phyloP scores from a whole-genome alignment of 192 early-diverging fungal genomes.

The Podila clonocystis region DNA sequence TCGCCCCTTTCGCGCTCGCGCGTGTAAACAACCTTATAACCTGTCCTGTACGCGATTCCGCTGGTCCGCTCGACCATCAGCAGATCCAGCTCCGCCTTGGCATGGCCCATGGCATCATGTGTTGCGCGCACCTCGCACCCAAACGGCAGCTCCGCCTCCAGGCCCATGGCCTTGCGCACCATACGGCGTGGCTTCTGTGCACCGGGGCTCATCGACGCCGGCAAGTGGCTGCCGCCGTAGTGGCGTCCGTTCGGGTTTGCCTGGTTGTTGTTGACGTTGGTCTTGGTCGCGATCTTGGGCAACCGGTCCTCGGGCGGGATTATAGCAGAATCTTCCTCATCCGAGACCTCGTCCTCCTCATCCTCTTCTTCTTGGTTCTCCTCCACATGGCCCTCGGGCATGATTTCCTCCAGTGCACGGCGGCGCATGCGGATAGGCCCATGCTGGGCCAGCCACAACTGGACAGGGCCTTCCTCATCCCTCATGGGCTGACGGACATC shows the following conservation, averaged over 20 bases:
- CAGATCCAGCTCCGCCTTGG: slow-evolving; percentile 41
- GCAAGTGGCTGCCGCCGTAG: slow-evolving; percentile 48
- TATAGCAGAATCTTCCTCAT: background rate
- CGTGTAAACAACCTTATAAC: slow-evolving; percentile 44
- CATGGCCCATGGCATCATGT: slow-evolving; percentile 26
- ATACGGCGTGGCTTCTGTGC: slow-evolving; percentile 29
- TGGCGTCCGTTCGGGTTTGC: slow-evolving; percentile 33
- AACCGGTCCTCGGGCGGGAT: slow-evolving; percentile 26
- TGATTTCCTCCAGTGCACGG: slow-evolving; percentile 19
- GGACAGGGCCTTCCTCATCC: slow-evolving; percentile 46
- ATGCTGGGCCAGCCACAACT: slow-evolving; percentile 51
- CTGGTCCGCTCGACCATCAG: slow-evolving; percentile 42
- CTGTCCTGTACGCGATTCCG: slow-evolving; percentile 36
- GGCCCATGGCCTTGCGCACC: slow-evolving; percentile 25
- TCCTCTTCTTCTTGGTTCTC: background rate
- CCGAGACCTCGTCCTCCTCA: slow-evolving; percentile 2
- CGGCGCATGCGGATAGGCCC: slow-evolving; percentile 47
- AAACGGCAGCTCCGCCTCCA: slow-evolving; percentile 43
- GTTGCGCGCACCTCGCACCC: slow-evolving; percentile 37
- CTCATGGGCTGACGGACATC: slow-evolving; percentile 48
- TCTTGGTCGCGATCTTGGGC: slow-evolving; percentile 44
- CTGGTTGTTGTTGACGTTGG: slow-evolving; percentile 6
- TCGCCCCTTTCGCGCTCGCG: slow-evolving; percentile 37
- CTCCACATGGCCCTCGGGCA: background rate
- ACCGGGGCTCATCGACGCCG: slow-evolving; percentile 30